Conservation (phyloP, 768 basidiomycete genomes). For the Mycena alexandri region DNA sequence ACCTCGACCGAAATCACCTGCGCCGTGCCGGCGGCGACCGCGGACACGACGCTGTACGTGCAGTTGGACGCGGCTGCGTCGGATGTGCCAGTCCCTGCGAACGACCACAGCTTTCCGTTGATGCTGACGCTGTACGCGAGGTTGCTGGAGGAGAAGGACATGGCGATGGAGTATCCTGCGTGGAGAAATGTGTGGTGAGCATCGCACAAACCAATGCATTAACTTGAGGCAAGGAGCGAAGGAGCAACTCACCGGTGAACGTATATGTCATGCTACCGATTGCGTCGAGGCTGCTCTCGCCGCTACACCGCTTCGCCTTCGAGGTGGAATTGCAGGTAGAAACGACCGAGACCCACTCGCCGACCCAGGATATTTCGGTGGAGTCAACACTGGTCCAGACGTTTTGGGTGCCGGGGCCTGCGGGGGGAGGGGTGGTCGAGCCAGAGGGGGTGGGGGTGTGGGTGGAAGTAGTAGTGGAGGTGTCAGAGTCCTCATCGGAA, state of each 20-base stretch:
- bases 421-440: slow-evolving; percentile 11
- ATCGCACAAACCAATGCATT: not conserved
- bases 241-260: slow-evolving; percentile 8
- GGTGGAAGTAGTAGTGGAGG: not conserved
- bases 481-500: not conserved
- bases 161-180: slow-evolving; percentile 11
- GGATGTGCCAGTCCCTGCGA: not conserved
- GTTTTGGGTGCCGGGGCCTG: slow-evolving; percentile 8
- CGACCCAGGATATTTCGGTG: slow-evolving; percentile 8
- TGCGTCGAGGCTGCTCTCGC: slow-evolving; percentile 10
- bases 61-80: not conserved
- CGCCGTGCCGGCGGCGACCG: not conserved
- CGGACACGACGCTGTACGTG: slow-evolving; percentile 7
- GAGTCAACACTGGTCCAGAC: slow-evolving; percentile 10
- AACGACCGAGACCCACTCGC: not conserved
- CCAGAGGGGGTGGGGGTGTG: not conserved
- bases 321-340: slow-evolving; percentile 10
- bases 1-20: slow-evolving; percentile 7
- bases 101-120: slow-evolving; percentile 13
- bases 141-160: slow-evolving; percentile 13
- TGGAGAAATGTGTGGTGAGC: not conserved
- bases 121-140: slow-evolving; percentile 1
- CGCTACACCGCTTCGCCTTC: slow-evolving; percentile 11
- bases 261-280: slow-evolving; percentile 3
- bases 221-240: not conserved